Base-by-base conservation (phyloP, 2,329 filamentous ascomycete species). In the Penicillium palitans region DNA sequence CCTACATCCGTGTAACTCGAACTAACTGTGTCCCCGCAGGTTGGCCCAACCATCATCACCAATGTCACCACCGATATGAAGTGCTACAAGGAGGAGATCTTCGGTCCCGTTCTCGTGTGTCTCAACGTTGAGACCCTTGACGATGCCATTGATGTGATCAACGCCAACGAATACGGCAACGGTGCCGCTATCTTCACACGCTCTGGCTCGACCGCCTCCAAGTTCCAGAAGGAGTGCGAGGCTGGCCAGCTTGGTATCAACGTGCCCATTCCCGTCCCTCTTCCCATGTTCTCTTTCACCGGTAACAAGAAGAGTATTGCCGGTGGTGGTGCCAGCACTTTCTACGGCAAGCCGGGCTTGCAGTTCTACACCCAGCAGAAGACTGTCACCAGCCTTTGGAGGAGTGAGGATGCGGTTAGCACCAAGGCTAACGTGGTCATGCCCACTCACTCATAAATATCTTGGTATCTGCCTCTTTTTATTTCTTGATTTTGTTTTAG, bases 331-430 rank as follows among this genome's bases (percentile, higher is more conserved):
- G 90, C 90, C 39, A 96, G 86, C 79, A 96, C 92, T 17, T 98
- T 99, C 75, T 99, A 99, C 78, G 95, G 95, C 66, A 90, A 90
- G 77, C 91, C 92, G 0, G 95, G 93, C 25, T 78, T 99, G 73
- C 88, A 90, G 73, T 99, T 99, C 74, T 98, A 96, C 78, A 99
- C 95, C 3, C 95, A 98, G 80, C 85, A 90, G 72, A 98, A 99
- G 90, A 99, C 95, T 3, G 95, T 99, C 49, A 99, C 95, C 53
- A 89, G 91, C 66, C 79, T 96, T 74, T 99, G 95, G 95, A 86
- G 87, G 71, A 87, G 84, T 61, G 87, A 93, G 70, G 93, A 97
- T 79, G 93, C 91, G 0, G 84, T 95, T 49, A 88, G 87, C 55
- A 90, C 87, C 66, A 93, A 93, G 84, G 93, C 93, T 17, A 86